Evolutionary conservation across 164 flowering plant species (phyloP).

Genomic region (Litsea cubeba): DNA sequence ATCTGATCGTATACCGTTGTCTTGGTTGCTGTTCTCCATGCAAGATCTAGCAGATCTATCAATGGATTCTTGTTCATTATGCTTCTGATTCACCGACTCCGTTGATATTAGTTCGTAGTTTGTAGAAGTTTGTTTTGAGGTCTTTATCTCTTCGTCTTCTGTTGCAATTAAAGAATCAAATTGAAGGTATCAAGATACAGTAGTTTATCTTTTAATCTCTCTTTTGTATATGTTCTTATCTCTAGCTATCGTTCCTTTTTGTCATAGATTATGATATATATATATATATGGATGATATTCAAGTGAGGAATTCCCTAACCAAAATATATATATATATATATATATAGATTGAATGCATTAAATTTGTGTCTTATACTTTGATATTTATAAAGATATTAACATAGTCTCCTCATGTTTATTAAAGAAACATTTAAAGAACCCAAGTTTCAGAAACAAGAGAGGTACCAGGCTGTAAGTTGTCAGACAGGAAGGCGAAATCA

Average conservation of each 20-base stretch:
- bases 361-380: too few relatives aligned
- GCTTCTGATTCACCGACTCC: constrained; percentile 4
- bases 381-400: too few relatives aligned
- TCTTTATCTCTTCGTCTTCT: constrained; percentile 18
- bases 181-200: not conserved
- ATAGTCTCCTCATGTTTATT: too few relatives aligned
- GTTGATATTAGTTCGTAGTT: not conserved
- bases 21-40: constrained; percentile 2
- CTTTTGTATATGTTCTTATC: too few relatives aligned
- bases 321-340: too few relatives aligned
- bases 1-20: not conserved
- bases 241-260: too few relatives aligned
- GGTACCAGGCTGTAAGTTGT: too few relatives aligned
- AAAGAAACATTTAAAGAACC: not conserved
- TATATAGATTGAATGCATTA: too few relatives aligned
- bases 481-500: too few relatives aligned
- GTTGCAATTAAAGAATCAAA: constrained; percentile 17
- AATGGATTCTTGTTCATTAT: constrained; percentile 15
- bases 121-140: constrained; percentile 1
- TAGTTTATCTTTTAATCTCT: not conserved
- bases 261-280: too few relatives aligned
- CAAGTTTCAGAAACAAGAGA: not conserved
- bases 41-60: constrained; percentile 7
- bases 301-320: too few relatives aligned
- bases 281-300: too few relatives aligned